phyloP scores from a whole-genome alignment of 306 rosid species.

The Quercus rubra region DNA sequence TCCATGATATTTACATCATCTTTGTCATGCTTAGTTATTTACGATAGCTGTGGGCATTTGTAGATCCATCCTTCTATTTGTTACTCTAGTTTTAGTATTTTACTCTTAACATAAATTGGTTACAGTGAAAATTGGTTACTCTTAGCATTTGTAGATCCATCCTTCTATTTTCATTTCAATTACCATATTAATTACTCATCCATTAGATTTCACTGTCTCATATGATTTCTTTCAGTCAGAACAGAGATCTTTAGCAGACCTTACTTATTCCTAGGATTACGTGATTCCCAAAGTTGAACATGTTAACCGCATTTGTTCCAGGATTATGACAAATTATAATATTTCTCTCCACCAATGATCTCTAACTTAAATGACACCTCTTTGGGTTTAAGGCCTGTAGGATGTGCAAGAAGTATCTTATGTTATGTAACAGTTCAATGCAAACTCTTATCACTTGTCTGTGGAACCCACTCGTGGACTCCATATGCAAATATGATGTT shows the following conservation, averaged over 20 bases:
- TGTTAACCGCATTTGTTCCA: neutral
- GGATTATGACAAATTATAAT: neutral
- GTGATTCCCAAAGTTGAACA: neutral
- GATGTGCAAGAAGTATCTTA: no score
- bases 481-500: no score
- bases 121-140: neutral
- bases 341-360: neutral
- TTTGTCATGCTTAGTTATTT: neutral
- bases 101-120: neutral
- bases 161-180: neutral
- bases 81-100: neutral
- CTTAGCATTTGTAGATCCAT: no score
- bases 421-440: no score
- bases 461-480: no score
- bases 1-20: neutral
- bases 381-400: no score
- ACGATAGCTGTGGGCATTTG: neutral
- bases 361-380: no score
- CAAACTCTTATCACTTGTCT: no score
- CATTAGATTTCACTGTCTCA: neutral
- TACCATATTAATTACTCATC: neutral
- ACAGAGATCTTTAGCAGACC: neutral
- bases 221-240: neutral
- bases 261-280: neutral
- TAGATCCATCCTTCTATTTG: neutral